Conservation (phyloP, 768 basidiomycete genomes). For the Exidia glandulosa region DNA sequence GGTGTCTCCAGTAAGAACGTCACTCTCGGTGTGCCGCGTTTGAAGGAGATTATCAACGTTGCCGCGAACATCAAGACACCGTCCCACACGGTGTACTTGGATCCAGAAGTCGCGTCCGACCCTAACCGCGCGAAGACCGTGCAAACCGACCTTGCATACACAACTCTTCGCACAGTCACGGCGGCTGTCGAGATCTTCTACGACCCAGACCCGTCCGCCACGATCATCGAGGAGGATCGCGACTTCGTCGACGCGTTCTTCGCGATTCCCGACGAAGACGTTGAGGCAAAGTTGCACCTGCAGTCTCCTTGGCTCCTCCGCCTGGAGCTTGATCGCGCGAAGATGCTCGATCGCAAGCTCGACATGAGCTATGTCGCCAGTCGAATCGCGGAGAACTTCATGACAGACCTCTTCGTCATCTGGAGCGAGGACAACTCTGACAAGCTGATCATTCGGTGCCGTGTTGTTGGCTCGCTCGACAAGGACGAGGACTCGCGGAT, state of each 20-base stretch:
- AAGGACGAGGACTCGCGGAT: conserved; percentile 70
- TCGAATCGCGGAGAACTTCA: conserved; percentile 88
- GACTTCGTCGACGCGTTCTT: conserved; percentile 99
- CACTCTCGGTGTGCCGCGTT: conserved; percentile 95
- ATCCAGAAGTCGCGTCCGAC: conserved; percentile 54
- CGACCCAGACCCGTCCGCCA: conserved; percentile 83
- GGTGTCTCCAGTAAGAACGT: conserved; percentile 99
- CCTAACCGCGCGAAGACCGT: conserved; percentile 68
- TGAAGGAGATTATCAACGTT: conserved; percentile 99
- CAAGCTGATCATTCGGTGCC: conserved; percentile 93
- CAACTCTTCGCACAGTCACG: conserved; percentile 87
- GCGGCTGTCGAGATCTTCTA: conserved; percentile 97
- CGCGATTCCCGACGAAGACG: conserved; percentile 95
- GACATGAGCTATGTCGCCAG: conserved; percentile 92
- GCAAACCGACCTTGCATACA: conserved; percentile 87
- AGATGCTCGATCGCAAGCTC: conserved; percentile 95
- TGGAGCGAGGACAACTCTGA: conserved; percentile 99
- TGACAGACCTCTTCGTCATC: conserved; percentile 92
- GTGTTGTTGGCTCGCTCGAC: conserved; percentile 73
- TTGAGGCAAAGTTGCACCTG: conserved; percentile 78
- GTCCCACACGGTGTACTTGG: conserved; percentile 84
- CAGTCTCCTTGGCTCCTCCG: conserved; percentile 97
- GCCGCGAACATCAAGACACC: conserved; percentile 98
- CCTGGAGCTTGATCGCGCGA: conserved; percentile 89
- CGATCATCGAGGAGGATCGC: conserved; percentile 91